Base-by-base conservation (phyloP, 208 protist species). In the Wallacemonas sp. region DNA sequence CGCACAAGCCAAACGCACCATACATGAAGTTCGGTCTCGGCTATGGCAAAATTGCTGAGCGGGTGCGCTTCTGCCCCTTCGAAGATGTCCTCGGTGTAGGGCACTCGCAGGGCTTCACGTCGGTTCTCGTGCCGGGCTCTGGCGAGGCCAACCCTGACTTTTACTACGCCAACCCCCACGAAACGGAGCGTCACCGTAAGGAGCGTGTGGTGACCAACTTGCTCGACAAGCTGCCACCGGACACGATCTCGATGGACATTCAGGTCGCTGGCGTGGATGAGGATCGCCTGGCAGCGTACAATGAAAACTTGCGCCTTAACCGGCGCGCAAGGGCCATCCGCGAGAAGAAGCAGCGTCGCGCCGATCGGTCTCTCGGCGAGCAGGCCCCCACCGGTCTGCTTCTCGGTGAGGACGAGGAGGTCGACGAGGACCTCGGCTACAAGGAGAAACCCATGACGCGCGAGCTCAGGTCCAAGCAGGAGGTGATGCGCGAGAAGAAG, bases 81-180 rank as follows among this genome's bases (percentile, higher is more conserved):
- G 91, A 97, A 58, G 93, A 97, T 79, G 82, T 96, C 27, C 74
- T 97, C 2, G 93, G 91, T 36, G 68, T 96, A 11, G 88, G 88
- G n/a, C 91, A 97, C 79, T 86, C 84, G 2, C 64, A 64, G 31
- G 94, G 94, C n/a, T 96, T 97, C 71, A 84, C 81, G 19, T 95
- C 84, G 21, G 67, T 97, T 45, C 58, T 97, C 8, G 79, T 98
- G 22, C 94, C 94, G 2, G 94, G 92, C 27, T 77, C 88, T 21
- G 94, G 94, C 1, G 92, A 97, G 65, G 83, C 92, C 1, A 97
- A 97, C 65, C 91, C 89, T 5, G 94, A 98, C 81, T 96, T 93
- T 64, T 96, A 90, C 80, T 88, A 86, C 45, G 92, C 92, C n/a
- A 96, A 98, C 77, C 94, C 94, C 42, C 92, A 95, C 74, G 94